Percentiles rank a stretch among this genome's conserved stretches.
Conservation (phyloP, 2,329 filamentous ascomycete species). For the Fusarium penzigii region DNA sequence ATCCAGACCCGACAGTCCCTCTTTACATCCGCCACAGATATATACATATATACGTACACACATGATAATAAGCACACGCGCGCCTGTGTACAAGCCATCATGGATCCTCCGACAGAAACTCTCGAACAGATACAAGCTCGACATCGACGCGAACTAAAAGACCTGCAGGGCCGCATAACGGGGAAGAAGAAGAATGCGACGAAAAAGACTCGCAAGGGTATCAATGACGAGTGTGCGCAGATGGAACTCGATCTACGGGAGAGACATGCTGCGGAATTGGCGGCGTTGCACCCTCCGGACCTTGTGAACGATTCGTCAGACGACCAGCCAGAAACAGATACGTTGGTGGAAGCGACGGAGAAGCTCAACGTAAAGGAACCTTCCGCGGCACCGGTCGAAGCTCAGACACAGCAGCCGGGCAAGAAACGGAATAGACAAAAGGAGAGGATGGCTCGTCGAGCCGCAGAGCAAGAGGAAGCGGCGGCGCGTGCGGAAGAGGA, state of each 20-base stretch:
- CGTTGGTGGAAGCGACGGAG: slow-evolving; percentile 19
- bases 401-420: slow-evolving; percentile 27
- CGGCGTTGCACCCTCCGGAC: slow-evolving; percentile 37
- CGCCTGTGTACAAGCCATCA: slow-evolving; percentile 5
- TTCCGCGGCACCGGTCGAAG: neutral
- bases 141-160: slow-evolving; percentile 86
- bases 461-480: slow-evolving; percentile 77
- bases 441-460: slow-evolving; percentile 83
- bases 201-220: slow-evolving; percentile 77
- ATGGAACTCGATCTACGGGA: slow-evolving; percentile 68
- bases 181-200: slow-evolving; percentile 97
- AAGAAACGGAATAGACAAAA: slow-evolving; percentile 92
- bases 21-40: neutral
- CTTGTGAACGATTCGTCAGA: slow-evolving; percentile 14
- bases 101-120: slow-evolving; percentile 42
- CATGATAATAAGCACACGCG: neutral
- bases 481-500: slow-evolving; percentile 71
- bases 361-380: slow-evolving; percentile 23
- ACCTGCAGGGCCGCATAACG: slow-evolving; percentile 81
- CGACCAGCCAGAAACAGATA: slow-evolving; percentile 10
- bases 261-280: slow-evolving; percentile 64
- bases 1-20: neutral
- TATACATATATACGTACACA: neutral
- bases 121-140: slow-evolving; percentile 77
- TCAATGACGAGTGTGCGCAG: slow-evolving; percentile 74